Conservation (phyloP, 495 filamentous ascomycete genomes). For the Hypoxylon cercidicola region DNA sequence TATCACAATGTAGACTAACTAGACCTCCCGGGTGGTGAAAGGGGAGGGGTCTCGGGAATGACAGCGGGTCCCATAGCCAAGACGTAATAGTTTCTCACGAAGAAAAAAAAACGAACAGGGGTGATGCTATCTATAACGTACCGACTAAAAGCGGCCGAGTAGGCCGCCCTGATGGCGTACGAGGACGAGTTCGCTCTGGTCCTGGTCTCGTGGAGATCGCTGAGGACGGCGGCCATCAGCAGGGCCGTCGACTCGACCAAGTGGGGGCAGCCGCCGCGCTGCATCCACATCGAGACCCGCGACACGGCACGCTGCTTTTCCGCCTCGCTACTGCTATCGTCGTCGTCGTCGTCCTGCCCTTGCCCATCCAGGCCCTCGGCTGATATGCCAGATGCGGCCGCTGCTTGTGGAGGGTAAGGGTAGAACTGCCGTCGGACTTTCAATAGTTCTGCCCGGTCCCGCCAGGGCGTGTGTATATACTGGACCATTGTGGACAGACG, state of each 20-base stretch:
- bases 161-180: constrained; percentile 58
- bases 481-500: constrained; percentile 71
- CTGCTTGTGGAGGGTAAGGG: constrained; percentile 42
- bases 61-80: not conserved
- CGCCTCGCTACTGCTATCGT: constrained; percentile 18
- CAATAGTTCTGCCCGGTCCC: constrained; percentile 70
- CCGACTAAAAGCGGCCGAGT: constrained; percentile 61
- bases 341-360: constrained; percentile 16
- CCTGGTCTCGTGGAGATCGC: constrained; percentile 64
- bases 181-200: constrained; percentile 47
- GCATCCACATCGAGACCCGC: constrained; percentile 65
- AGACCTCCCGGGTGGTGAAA: constrained; percentile 4
- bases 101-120: constrained; percentile 14
- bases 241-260: constrained; percentile 84
- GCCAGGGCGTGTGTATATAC: constrained; percentile 85
- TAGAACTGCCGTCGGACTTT: constrained; percentile 75
- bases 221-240: constrained; percentile 76
- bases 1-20: not conserved
- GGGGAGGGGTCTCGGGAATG: not conserved
- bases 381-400: constrained; percentile 12
- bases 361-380: constrained; percentile 15
- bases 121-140: constrained; percentile 40
- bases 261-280: constrained; percentile 81
- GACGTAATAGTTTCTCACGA: constrained; percentile 8
- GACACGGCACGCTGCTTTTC: constrained; percentile 54